A percentile compares a stretch with the other conserved stretches of the same genome.
phyloP scores from a whole-genome alignment of 23 red algal species.

The Gracilaria gracilis region DNA sequence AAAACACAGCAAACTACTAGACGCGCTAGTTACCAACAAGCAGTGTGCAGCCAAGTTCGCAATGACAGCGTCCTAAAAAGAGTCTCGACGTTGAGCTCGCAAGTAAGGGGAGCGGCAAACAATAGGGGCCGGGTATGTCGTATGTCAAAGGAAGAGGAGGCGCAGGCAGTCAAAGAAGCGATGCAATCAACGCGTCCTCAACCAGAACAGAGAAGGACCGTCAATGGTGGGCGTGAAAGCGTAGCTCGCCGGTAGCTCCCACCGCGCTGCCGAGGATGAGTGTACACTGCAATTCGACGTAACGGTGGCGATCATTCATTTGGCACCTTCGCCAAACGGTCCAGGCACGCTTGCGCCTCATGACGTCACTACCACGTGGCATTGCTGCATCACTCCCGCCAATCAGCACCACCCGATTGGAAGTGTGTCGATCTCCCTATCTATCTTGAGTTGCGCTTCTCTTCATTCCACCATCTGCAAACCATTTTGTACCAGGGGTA shows the following conservation, averaged over 20 bases:
- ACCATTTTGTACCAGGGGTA: no score
- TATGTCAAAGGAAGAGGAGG: not conserved
- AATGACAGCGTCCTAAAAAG: not conserved
- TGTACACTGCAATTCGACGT: not conserved
- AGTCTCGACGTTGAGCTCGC: not conserved
- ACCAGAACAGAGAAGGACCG: not conserved
- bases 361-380: not conserved
- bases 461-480: no score
- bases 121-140: not conserved
- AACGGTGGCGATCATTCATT: constrained; percentile 4
- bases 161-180: not conserved
- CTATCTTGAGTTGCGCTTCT: no score
- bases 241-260: no score
- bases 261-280: no score
- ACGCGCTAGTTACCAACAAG: no score
- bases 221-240: no score
- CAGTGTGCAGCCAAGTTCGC: not conserved
- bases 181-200: not conserved
- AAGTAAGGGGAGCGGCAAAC: not conserved
- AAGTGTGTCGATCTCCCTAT: not conserved
- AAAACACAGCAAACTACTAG: not conserved
- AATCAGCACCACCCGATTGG: not conserved
- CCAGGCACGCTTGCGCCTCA: not conserved
- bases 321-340: not conserved
- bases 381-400: not conserved